Percentiles rank a stretch among this genome's conserved stretches.
These are phyloP conservation scores for Colletotrichum navitas DNA, from an alignment of 2,329 filamentous ascomycete species.

Conservation along the genomic window DNA sequence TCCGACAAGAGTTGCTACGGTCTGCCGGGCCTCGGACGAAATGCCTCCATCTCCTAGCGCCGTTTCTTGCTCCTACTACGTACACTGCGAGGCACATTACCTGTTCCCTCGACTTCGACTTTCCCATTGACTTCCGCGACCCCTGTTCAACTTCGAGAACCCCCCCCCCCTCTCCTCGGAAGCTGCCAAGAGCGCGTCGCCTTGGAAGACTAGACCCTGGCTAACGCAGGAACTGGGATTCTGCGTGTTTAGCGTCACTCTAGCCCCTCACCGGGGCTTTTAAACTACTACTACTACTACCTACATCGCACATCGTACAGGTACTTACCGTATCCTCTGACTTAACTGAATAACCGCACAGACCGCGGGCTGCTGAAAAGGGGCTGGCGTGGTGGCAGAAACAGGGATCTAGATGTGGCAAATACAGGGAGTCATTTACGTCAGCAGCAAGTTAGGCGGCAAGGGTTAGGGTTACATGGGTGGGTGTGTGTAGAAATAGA, in stretches of 20 bases:
- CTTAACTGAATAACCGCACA: too few species aligned
- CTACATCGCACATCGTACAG: too few species aligned
- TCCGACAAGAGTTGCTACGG: background rate
- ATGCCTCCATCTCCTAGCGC: slow-evolving; percentile 1
- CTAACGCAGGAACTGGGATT: slow-evolving; percentile 43
- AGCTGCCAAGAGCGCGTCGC: slow-evolving; percentile 32
- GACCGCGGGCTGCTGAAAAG: too few species aligned
- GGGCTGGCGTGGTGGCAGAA: too few species aligned
- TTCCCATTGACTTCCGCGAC: background rate
- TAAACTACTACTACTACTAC: too few species aligned
- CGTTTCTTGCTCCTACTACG: background rate
- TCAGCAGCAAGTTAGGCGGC: too few species aligned
- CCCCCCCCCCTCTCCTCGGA: too few species aligned
- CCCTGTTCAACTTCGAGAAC: slow-evolving; percentile 11
- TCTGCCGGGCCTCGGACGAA: background rate
- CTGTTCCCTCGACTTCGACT: background rate
- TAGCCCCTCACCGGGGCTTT: slow-evolving; percentile 5
- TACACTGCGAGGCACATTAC: background rate
- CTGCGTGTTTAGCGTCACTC: slow-evolving; percentile 32
- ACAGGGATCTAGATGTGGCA: too few species aligned
- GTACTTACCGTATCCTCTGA: too few species aligned
- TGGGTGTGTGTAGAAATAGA: too few species aligned
- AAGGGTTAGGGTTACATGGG: too few species aligned
- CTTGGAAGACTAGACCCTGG: slow-evolving; percentile 32
- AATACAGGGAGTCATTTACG: too few species aligned